phyloP scores from a whole-genome alignment of 345 rosid species.

The Odontarrhena argentea region DNA sequence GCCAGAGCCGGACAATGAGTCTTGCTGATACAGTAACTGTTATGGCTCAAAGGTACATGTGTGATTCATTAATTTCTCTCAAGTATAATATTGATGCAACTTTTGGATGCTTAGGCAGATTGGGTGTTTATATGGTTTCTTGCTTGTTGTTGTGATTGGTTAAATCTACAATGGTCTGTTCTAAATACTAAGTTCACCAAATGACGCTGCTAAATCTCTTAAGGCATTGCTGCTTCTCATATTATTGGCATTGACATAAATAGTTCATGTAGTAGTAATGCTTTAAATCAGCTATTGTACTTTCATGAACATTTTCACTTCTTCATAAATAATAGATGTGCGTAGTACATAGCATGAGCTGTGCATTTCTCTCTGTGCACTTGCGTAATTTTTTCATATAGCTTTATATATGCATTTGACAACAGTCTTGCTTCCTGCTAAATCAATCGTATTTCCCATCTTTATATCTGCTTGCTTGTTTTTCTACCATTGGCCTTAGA shows the following conservation, averaged over 20 bases:
- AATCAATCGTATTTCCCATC: not conserved
- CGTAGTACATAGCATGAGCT: not conserved
- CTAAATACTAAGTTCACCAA: not conserved
- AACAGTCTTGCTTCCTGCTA: not conserved
- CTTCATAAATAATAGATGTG: not conserved
- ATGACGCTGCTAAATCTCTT: conserved; percentile 5
- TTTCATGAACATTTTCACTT: not conserved
- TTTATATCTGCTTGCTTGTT: too few species aligned
- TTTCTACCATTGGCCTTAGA: too few species aligned
- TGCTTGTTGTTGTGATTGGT: conserved; percentile 9
- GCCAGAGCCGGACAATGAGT: conserved; percentile 88
- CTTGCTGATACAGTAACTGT: conserved; percentile 86
- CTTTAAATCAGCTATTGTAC: not conserved
- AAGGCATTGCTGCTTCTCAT: not conserved
- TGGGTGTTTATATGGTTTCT: conserved; percentile 1
- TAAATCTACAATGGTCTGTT: not conserved
- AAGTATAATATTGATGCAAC: not conserved
- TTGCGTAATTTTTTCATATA: not conserved
- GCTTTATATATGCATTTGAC: not conserved
- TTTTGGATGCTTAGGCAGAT: conserved; percentile 10
- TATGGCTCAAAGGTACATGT: conserved; percentile 87
- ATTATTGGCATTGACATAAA: not conserved
- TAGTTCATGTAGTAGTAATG: not conserved
- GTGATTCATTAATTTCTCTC: not conserved
- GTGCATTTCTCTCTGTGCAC: not conserved